These are phyloP conservation scores for Tripidium arundinaceum DNA, from an alignment of 202 grass and related monocot species.

Conservation along the genomic window DNA sequence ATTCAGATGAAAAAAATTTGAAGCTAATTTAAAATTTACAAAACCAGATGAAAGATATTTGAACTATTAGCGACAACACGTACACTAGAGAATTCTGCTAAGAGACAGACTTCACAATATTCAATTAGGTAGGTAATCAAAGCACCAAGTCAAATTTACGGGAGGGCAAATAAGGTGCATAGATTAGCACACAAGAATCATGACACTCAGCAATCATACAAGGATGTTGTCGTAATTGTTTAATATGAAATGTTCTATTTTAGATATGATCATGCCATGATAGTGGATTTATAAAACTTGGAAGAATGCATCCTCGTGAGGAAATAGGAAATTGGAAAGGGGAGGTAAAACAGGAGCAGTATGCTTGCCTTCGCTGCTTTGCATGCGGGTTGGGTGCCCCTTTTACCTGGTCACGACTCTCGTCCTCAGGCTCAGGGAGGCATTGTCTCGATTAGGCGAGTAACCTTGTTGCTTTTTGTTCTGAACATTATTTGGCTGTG, in stretches of 20 bases:
- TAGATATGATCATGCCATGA: neutral
- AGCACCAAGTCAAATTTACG: neutral
- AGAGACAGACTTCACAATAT: neutral
- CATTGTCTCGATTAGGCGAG: too few relatives aligned
- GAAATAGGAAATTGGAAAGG: neutral
- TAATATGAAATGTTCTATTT: neutral
- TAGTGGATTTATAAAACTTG: neutral
- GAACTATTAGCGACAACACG: neutral
- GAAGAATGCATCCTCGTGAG: neutral
- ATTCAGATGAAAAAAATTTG: neutral
- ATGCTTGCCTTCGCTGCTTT: too few relatives aligned
- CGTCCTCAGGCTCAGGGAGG: too few relatives aligned
- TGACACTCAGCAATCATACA: neutral
- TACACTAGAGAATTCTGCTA: neutral
- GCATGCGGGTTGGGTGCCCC: too few relatives aligned
- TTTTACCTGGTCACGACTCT: too few relatives aligned
- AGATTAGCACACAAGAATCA: neutral
- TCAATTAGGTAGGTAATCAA: neutral
- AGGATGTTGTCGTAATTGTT: neutral
- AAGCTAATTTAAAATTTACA: neutral
- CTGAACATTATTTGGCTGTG: too few relatives aligned
- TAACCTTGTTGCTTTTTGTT: too few relatives aligned
- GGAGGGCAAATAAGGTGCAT: neutral
- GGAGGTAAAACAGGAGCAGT: neutral
- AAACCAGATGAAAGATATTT: neutral